Percentiles rank a stretch among this genome's conserved stretches.
Evolutionary conservation across 1,139 yeast genomes (phyloP).

Genomic region (Zygosaccharomyces pseudobailii): DNA sequence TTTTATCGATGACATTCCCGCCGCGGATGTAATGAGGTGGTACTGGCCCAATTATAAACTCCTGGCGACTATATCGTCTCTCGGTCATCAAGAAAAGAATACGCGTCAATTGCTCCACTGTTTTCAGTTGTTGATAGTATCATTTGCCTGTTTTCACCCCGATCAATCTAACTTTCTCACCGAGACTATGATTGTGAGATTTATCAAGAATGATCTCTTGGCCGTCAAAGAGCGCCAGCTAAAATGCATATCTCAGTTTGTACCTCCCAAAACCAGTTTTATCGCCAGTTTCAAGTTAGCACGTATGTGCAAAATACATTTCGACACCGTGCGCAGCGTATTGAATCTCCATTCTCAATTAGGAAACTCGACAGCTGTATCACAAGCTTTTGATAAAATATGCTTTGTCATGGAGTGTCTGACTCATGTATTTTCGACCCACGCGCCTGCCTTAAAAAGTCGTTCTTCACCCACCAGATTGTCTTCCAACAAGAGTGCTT

Average conservation of each 20-base stretch:
- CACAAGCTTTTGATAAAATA: conserved; percentile 7
- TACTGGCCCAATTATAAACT: conserved; percentile 17
- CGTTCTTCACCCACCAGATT: not conserved
- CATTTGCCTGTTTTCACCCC: conserved; percentile 15
- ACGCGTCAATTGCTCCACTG: conserved; percentile 10
- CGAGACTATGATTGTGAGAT: conserved; percentile 11
- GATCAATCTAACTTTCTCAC: conserved; percentile 7
- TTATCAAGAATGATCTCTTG: conserved; percentile 11
- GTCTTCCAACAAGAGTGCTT: conserved; percentile 1
- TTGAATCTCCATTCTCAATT: conserved; percentile 7
- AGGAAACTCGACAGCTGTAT: not conserved
- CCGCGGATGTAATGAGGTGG: conserved; percentile 15
- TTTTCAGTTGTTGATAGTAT: conserved; percentile 18
- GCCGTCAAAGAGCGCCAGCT: conserved; percentile 7
- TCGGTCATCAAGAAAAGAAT: not conserved
- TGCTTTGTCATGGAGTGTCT: conserved; percentile 10
- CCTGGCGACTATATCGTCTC: conserved; percentile 2
- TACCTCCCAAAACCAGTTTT: not conserved
- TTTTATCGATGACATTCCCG: conserved; percentile 12
- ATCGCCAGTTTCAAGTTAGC: not conserved
- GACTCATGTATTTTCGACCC: conserved; percentile 7
- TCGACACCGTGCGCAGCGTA: conserved; percentile 4
- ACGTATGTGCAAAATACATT: conserved; percentile 10
- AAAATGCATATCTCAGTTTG: conserved; percentile 6
- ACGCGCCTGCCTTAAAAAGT: not conserved